Base-by-base conservation (phyloP, 202 grass and related monocot genomes). In the Setaria viridis region DNA sequence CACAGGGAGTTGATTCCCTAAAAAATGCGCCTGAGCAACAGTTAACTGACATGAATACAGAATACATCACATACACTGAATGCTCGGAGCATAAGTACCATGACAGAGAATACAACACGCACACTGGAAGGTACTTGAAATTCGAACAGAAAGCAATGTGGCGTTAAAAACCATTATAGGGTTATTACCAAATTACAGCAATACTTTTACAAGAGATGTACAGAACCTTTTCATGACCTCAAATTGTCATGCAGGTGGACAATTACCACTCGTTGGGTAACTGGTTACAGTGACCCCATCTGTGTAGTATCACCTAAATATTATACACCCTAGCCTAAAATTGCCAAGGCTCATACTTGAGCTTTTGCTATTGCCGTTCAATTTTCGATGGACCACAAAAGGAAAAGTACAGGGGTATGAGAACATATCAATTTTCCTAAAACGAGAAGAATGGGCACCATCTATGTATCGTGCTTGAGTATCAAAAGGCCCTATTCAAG, bases 371-470 rank as follows among this genome's bases (percentile, higher is more conserved):
- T 78, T 71, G 21, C 20, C 3, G 10, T 77, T 17, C 55, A 47
- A 42, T 37, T 35, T 74, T 5, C 9, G 33, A 46, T n/a, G 25
- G 4, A 6, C 4, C 51, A 74, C 47, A 72, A 33, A 83, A 29
- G 9, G 5, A 58, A 55, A 75, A 20, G 34, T 69, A 15, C 72
- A 70, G 12, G 11, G 25, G 9, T 64, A 42, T 58, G 62, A 57
- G 72, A 33, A 71, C 55, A 81, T 55, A 63, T 12, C 55, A 74
- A 47, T 59, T 74, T 84, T 34, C 59, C 81, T 67, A 32, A 82
- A 46, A 10, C 9, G 11, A 34, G 70, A 70, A 64, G 34, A 66
- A 86, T 74, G 48, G 56, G 53, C 39, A 29, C 35, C 34, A 70
- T 76, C 64, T 15, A 21, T 56, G 14, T 39, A 58, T 7, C 6